Percentiles rank a stretch among this genome's conserved stretches.
These are phyloP conservation scores for Neonothopanus nambi DNA, from an alignment of 1,284 basidiomycete species.

Conservation along the genomic window DNA sequence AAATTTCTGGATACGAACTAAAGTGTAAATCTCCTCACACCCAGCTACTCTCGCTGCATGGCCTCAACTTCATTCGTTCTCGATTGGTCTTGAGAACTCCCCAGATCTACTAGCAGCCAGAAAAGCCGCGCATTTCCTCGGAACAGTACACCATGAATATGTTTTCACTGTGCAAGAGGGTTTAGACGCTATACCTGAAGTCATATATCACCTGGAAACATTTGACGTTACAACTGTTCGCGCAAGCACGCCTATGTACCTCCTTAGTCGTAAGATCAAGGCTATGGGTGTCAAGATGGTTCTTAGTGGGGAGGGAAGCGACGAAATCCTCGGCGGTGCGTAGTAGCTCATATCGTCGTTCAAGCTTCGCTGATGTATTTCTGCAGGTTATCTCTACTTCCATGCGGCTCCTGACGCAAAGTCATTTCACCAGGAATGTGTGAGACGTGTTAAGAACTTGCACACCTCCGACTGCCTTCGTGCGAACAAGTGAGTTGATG, in stretches of 20 bases:
- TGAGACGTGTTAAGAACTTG: constrained; percentile 95
- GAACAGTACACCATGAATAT: constrained; percentile 97
- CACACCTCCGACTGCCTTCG: constrained; percentile 98
- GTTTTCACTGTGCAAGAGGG: constrained; percentile 99
- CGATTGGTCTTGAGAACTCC: constrained; percentile 93
- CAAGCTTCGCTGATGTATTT: neutral
- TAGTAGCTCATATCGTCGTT: neutral
- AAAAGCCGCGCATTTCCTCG: constrained; percentile 92
- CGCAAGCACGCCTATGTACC: constrained; percentile 97
- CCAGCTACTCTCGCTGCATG: constrained; percentile 79
- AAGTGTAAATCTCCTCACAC: constrained; percentile 7
- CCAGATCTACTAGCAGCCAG: constrained; percentile 95
- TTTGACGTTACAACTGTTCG: constrained; percentile 99
- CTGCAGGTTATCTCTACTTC: constrained; percentile 97
- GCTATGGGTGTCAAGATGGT: constrained; percentile 99
- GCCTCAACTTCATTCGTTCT: constrained; percentile 98
- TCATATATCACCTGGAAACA: constrained; percentile 98
- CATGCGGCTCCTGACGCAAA: constrained; percentile 91
- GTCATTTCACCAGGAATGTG: constrained; percentile 95
- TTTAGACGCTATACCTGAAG: constrained; percentile 95
- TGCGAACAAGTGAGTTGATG: constrained; percentile 84
- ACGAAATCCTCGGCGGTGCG: constrained; percentile 94
- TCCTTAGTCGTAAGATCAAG: constrained; percentile 98
- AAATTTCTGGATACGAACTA: neutral
- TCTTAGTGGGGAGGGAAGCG: constrained; percentile 95